Percentiles rank a stretch among this genome's conserved stretches.
Conservation (phyloP, 805 yeast genomes). For the Lachancea dasiensis region DNA sequence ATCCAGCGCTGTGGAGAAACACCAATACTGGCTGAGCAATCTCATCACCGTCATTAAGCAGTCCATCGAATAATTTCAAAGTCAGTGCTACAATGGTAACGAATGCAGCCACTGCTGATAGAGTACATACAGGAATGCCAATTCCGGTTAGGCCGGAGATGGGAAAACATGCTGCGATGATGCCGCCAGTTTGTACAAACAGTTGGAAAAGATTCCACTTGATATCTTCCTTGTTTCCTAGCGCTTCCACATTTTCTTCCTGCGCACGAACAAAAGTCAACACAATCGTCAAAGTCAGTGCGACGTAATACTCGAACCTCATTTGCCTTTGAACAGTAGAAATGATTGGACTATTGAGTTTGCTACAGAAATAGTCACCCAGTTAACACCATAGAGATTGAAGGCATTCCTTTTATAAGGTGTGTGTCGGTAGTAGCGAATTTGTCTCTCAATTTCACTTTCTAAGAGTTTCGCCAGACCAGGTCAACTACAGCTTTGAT, state of each 20-base stretch:
- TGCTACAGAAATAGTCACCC: too few relatives aligned
- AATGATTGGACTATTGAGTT: too few relatives aligned
- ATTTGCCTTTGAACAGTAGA: too few relatives aligned
- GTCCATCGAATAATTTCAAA: conserved; percentile 7
- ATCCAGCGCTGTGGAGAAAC: conserved; percentile 6
- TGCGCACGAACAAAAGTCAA: not conserved
- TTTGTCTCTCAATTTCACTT: too few relatives aligned
- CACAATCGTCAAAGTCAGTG: not conserved
- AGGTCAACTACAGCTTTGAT: too few relatives aligned
- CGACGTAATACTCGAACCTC: not conserved
- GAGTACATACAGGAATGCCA: conserved; percentile 7
- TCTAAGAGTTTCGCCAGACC: too few relatives aligned
- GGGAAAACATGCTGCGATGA: conserved; percentile 6
- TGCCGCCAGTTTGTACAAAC: conserved; percentile 5
- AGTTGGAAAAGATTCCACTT: conserved; percentile 8
- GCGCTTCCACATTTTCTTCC: conserved; percentile 1
- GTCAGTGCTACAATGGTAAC: conserved; percentile 3
- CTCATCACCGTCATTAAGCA: conserved; percentile 3
- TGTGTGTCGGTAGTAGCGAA: too few relatives aligned
- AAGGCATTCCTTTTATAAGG: too few relatives aligned
- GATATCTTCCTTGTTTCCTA: conserved; percentile 3
- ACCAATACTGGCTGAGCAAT: conserved; percentile 1
- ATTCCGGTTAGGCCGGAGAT: conserved; percentile 5
- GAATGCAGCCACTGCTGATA: conserved; percentile 7
- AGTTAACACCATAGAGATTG: too few relatives aligned